Percentiles rank a stretch among this genome's conserved stretches.
Conservation (phyloP, 208 protist genomes). For the Kentomonas sorsogonicus region DNA sequence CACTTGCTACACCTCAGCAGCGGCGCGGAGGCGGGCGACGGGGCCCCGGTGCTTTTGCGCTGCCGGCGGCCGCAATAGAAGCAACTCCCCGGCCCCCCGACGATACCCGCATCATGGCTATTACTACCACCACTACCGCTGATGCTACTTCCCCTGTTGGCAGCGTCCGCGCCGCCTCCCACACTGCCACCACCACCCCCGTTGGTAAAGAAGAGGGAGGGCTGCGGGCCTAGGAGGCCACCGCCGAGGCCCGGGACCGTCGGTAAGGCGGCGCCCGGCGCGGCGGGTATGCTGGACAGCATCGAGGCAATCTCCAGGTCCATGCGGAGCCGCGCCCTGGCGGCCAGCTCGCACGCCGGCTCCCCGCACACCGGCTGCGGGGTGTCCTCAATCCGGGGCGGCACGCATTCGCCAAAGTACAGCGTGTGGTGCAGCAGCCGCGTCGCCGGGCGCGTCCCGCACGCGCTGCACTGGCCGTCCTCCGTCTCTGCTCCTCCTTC, state of each 20-base stretch:
- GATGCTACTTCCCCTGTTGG: too few relatives aligned
- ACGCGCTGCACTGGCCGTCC: slow-evolving; percentile 33
- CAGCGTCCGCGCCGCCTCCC: too few relatives aligned
- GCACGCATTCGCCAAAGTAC: slow-evolving; percentile 35
- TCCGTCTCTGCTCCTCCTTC: too few relatives aligned
- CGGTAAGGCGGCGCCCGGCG: too few relatives aligned
- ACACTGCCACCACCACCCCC: too few relatives aligned
- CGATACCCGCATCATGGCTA: too few relatives aligned
- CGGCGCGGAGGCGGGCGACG: too few relatives aligned
- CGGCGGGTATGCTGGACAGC: slow-evolving; percentile 12
- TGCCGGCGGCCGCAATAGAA: slow-evolving; percentile 27
- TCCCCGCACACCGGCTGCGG: slow-evolving; percentile 39
- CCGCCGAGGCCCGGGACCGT: too few relatives aligned
- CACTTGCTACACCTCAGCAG: slow-evolving; percentile 60
- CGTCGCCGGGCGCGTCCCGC: slow-evolving; percentile 27
- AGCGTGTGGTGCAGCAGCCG: slow-evolving; percentile 59
- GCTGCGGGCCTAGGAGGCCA: too few relatives aligned
- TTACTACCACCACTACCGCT: too few relatives aligned
- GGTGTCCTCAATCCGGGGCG: slow-evolving; percentile 48
- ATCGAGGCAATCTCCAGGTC: slow-evolving; percentile 38
- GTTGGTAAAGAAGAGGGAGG: too few relatives aligned
- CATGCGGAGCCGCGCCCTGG: slow-evolving; percentile 30
- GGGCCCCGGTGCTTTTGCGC: too few relatives aligned
- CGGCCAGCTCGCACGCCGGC: slow-evolving; percentile 25
- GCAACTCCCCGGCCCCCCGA: slow-evolving; percentile 10